phyloP scores from a whole-genome alignment of 345 rosid species.

The Trapa incisa region DNA sequence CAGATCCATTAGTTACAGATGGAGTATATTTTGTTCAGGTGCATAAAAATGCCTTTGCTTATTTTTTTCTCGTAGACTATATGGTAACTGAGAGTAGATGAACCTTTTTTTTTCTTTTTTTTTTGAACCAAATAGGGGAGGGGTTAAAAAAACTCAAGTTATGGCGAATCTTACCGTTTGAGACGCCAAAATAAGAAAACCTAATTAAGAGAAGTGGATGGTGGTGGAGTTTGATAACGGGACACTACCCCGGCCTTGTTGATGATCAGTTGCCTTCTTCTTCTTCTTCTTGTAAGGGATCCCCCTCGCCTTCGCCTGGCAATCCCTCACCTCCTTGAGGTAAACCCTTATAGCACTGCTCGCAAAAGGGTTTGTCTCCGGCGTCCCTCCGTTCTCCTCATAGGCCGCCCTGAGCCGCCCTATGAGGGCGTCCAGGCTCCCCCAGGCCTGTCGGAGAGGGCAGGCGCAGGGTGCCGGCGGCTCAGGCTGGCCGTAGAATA shows the following conservation, averaged over 20 bases:
- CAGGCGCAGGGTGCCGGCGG: constrained; percentile 93
- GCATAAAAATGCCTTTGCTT: too few species aligned
- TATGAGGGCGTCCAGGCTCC: constrained; percentile 86
- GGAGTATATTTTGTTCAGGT: too few species aligned
- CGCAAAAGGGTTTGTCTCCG: constrained; percentile 74
- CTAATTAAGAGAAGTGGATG: constrained; percentile 17
- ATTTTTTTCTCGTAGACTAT: too few species aligned
- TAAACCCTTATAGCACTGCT: constrained; percentile 61
- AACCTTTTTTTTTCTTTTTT: too few species aligned
- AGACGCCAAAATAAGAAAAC: background rate
- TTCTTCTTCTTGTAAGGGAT: constrained; percentile 79
- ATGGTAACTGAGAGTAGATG: too few species aligned
- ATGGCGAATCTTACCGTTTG: background rate
- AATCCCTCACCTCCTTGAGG: constrained; percentile 75
- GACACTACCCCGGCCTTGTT: constrained; percentile 11
- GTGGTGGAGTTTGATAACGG: constrained; percentile 16
- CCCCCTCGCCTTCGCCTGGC: constrained; percentile 86
- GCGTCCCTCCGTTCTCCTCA: constrained; percentile 81
- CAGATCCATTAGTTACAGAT: too few species aligned
- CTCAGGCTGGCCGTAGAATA: constrained; percentile 79
- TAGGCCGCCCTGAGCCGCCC: constrained; percentile 92
- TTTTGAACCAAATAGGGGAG: too few species aligned
- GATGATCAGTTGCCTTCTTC: constrained; percentile 15
- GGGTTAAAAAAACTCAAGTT: too few species aligned
- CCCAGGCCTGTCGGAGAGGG: constrained; percentile 86